Evolutionary conservation across 306 rosid species (phyloP), one percentile per base, ranked within the genome.

Genomic region (Betula pendula): DNA sequence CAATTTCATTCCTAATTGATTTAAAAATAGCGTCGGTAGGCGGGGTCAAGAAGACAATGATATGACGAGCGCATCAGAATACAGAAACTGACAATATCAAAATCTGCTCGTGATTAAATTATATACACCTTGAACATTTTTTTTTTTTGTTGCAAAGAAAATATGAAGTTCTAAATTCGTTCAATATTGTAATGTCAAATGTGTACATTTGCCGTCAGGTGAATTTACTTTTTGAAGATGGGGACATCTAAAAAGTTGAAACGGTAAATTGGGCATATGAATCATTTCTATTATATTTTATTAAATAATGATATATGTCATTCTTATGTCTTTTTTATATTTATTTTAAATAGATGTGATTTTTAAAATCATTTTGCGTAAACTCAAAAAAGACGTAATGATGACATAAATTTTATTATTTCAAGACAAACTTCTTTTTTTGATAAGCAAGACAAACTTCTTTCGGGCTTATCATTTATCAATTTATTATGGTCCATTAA

Each of bases 1-100:
- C 13, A 9, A n/a, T 65, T 38, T n/a, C 27, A 38, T 65, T 70
- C 4, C 42, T 14, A 31, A 45, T 67, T 77, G 53, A 76, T 38
- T n/a, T 71, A 3, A 84, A 72, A 90, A 29, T 56, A 71, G 84
- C 87, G 97, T 92, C 97, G 97, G 97, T 87, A 81, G 84, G 73
- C 9, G 47, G 78, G 81, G 83, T 40, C 60, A 17, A 67, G n/a
- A 16, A 8, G 86, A 78, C 75, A 85, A 76, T 68, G 90, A 89
- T 84, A 82, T 48, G 79, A 71, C 72, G 58, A 80, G 68, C 43
- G 83, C 87, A 77, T 52, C 77, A 49, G 70, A 68, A 78, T 48
- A 82, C 79, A 82, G 76, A 81, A 82, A 60, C 72, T 77, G 84
- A 88, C 84, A 87, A 81, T 80, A 75, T 68, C 81, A 82, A 62